These are phyloP conservation scores for Starmera caribaea DNA, from an alignment of 805 yeast genomes.

Conservation along the genomic window DNA sequence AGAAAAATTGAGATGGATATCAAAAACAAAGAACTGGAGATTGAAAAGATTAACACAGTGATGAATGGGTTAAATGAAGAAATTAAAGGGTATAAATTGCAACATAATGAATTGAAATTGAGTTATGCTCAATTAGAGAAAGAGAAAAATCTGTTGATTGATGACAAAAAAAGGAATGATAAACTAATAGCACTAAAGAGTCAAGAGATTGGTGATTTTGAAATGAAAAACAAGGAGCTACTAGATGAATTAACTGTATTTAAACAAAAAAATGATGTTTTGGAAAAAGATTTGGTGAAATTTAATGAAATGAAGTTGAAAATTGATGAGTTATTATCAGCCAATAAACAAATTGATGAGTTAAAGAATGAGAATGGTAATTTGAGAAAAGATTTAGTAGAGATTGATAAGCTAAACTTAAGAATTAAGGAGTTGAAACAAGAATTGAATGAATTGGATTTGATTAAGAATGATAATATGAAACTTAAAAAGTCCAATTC, in stretches of 20 bases:
- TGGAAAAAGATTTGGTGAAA: no score
- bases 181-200: neutral
- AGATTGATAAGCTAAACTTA: neutral
- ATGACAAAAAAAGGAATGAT: neutral
- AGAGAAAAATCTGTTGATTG: no score
- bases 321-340: constrained; percentile 3
- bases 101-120: neutral
- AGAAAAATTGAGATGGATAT: neutral
- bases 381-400: neutral
- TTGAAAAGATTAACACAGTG: neutral
- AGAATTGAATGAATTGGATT: neutral
- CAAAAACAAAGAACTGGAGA: neutral
- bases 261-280: constrained; percentile 8
- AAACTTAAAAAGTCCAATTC: no score
- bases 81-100: neutral
- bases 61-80: neutral
- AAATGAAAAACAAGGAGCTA: neutral
- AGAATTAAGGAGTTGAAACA: neutral
- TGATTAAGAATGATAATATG: no score
- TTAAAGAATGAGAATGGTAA: constrained; percentile 2
- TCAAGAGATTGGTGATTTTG: neutral
- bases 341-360: constrained; percentile 1
- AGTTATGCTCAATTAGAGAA: neutral
- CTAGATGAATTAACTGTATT: constrained; percentile 2
- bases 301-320: constrained; percentile 13